Evolutionary conservation across 73 alveolate genomes (phyloP).

Genomic region (Tetrahymena thermophila): DNA sequence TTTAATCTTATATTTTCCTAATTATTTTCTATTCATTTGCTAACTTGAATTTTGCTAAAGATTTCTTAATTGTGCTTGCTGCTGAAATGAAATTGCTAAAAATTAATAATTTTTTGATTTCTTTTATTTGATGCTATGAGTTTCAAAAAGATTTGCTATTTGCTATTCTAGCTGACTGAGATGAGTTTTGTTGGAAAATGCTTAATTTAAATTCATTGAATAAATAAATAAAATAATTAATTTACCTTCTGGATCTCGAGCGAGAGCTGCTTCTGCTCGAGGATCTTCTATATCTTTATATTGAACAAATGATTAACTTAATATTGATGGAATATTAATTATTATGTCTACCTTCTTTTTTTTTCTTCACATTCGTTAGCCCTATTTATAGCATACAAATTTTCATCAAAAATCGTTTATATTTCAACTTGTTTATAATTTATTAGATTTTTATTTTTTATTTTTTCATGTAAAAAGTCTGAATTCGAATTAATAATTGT

Average conservation of each 20-base stretch:
- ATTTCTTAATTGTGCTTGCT: too few relatives aligned
- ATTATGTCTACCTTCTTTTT: background rate
- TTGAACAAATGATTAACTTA: background rate
- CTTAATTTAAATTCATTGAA: background rate
- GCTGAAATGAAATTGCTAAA: too few relatives aligned
- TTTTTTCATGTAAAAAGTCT: background rate
- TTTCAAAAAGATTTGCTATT: too few relatives aligned
- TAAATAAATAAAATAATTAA: background rate
- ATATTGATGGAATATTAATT: background rate
- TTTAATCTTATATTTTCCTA: too few relatives aligned
- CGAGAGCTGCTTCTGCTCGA: slow-evolving; percentile 1
- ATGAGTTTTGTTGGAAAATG: background rate
- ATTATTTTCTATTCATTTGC: too few relatives aligned
- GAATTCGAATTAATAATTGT: background rate
- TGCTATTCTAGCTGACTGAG: too few relatives aligned
- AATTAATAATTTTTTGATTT: too few relatives aligned
- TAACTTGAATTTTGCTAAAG: too few relatives aligned
- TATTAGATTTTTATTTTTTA: background rate
- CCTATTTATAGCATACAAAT: slow-evolving; percentile 1
- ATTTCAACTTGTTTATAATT: background rate
- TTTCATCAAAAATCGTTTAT: background rate
- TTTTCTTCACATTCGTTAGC: background rate
- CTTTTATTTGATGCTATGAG: too few relatives aligned
- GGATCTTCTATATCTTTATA: background rate
- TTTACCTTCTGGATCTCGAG: slow-evolving; percentile 4